These are phyloP conservation scores for Hirsutella rhossiliensis DNA, from an alignment of 2,329 filamentous ascomycete genomes.

Conservation along the genomic window DNA sequence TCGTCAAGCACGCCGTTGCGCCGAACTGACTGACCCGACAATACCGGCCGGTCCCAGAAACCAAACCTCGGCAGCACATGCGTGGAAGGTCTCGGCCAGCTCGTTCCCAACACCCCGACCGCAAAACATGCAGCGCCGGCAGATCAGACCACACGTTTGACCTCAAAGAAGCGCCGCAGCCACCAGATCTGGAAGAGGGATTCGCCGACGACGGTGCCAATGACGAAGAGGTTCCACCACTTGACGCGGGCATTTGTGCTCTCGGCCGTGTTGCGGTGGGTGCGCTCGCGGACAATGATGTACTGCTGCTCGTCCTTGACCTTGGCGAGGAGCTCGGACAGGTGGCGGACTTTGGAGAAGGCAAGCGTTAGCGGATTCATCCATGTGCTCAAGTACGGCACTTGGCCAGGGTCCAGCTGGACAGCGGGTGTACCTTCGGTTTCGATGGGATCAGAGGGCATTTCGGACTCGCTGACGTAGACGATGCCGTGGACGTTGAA, in stretches of 20 bases:
- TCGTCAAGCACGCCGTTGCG: too few species aligned
- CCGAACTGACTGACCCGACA: too few species aligned
- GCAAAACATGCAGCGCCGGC: background rate
- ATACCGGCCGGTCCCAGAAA: too few species aligned
- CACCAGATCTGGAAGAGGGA: constrained; percentile 99
- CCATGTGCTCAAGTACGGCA: background rate
- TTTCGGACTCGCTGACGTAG: constrained; percentile 83
- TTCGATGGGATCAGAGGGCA: constrained; percentile 78
- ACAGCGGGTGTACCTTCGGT: constrained; percentile 54
- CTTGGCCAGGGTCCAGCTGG: background rate
- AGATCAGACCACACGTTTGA: constrained; percentile 51
- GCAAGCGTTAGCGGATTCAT: background rate
- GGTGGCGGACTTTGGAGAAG: constrained; percentile 51
- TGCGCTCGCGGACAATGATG: constrained; percentile 89
- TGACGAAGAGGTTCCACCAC: constrained; percentile 99
- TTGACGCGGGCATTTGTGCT: constrained; percentile 96
- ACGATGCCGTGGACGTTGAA: constrained; percentile 99
- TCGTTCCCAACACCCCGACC: background rate
- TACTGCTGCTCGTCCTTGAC: constrained; percentile 98
- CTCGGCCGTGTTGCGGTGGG: constrained; percentile 95
- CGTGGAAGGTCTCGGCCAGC: too few species aligned
- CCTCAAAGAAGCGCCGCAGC: constrained; percentile 96
- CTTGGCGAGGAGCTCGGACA: constrained; percentile 76
- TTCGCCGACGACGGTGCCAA: constrained; percentile 77
- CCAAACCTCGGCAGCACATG: too few species aligned